Base-by-base conservation (phyloP, 768 basidiomycete species). In the Lactarius evosmus region DNA sequence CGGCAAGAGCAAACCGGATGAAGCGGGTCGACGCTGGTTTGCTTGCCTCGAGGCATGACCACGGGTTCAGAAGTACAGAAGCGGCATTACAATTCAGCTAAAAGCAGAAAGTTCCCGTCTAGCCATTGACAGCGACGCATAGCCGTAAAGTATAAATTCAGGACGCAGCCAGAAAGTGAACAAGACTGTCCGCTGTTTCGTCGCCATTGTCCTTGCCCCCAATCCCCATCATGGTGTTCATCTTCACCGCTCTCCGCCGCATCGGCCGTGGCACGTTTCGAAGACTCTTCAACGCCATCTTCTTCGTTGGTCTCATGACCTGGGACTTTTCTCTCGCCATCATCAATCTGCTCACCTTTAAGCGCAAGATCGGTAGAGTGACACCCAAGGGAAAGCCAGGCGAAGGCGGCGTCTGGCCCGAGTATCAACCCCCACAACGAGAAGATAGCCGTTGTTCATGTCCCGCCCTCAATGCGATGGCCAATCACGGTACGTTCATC, bases 401-500 rank as follows among this genome's bases (percentile, higher is more conserved):
- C 0, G 80, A 75, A 54, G 82, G 78, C 33, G 86, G 88, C 0
- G 70, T 78, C 51, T 92, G 89, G 89, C 88, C 89, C 0, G 83
- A 86, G 69, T 91, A 80, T 69, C 74, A 78, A 1, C 73, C 85
- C 2, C 81, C 88, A 0, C 74, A 73, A 61, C 79, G 84, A 9
- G 83, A 82, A 1, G 89, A 91, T 67, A 90, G 89, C 69, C 78
- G 91, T 2, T 83, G 83, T 65, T 82, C 85, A 1, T 92, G 90
- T 67, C 90, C 90, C 1, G 89, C 82, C 14, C 72, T 93, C 63
- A 93, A 93, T 67, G 86, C 88, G 0, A 78, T 93, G 83, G 89
- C 91, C 7, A 93, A 93, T 71, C 91, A 93, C 65, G 91, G 91
- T 91, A 44, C 29, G 63, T 2, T 11, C 52, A 19, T 30, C n/a